Conservation (phyloP, 2,329 filamentous ascomycete genomes). For the Huntiella bhutanensis region DNA sequence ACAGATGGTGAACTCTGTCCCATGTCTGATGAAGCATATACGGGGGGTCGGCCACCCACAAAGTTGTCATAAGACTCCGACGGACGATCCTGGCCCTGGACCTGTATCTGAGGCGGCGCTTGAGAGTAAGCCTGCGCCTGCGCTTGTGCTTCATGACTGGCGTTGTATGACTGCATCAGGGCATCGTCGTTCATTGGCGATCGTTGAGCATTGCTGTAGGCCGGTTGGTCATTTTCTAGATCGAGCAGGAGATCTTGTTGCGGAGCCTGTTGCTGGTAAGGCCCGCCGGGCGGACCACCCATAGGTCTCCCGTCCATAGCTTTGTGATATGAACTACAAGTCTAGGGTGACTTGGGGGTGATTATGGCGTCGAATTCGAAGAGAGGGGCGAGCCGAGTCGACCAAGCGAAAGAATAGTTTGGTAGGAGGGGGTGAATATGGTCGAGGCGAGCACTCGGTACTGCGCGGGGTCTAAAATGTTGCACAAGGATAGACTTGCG, state of each 20-base stretch:
- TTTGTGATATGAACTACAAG: not conserved
- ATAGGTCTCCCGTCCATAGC: slow-evolving; percentile 41
- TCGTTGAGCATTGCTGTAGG: slow-evolving; percentile 57
- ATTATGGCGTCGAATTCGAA: slow-evolving; percentile 15
- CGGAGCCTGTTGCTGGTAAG: slow-evolving; percentile 19
- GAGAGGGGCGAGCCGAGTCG: no score
- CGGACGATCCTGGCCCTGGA: slow-evolving; percentile 34
- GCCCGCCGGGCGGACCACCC: slow-evolving; percentile 29
- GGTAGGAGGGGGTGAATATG: no score
- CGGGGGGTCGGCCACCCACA: slow-evolving; percentile 46
- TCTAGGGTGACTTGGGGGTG: slow-evolving; percentile 19
- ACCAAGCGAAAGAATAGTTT: no score
- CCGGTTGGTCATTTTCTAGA: slow-evolving; percentile 49
- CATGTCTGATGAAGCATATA: slow-evolving; percentile 22
- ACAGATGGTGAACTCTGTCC: slow-evolving; percentile 2
- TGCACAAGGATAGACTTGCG: no score
- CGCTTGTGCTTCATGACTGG: slow-evolving; percentile 21
- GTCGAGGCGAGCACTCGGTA: no score
- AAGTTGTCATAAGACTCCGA: slow-evolving; percentile 93
- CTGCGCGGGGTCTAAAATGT: no score
- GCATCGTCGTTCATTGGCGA: slow-evolving; percentile 69
- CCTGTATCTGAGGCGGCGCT: slow-evolving; percentile 13
- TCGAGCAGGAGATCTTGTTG: slow-evolving; percentile 50
- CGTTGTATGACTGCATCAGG: slow-evolving; percentile 47
- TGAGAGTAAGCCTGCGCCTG: not conserved